A percentile compares a stretch with the other conserved stretches of the same genome.
Conservation (phyloP, 192 early-diverging fungal species). For the Piromyces sp. region DNA sequence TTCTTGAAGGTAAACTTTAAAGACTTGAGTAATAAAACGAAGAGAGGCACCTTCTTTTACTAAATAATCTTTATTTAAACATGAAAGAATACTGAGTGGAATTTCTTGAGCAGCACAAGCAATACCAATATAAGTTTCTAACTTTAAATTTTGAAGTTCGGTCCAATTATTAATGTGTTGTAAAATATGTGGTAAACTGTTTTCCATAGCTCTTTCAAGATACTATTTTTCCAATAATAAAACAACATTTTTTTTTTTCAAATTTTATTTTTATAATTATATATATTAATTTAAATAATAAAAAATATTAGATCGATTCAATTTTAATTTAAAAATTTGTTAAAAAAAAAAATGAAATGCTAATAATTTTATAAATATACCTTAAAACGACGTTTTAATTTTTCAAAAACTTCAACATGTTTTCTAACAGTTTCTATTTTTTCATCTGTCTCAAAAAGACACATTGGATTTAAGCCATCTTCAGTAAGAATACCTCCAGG, state of each 20-base stretch:
- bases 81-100: conserved; percentile 49
- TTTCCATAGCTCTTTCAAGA: conserved; percentile 69
- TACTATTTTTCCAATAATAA: conserved; percentile 55
- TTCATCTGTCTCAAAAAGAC: conserved; percentile 53
- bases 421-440: conserved; percentile 47
- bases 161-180: conserved; percentile 81
- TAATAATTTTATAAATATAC: conserved; percentile 3
- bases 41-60: conserved; percentile 82
- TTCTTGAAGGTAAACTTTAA: conserved; percentile 61
- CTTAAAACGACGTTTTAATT: conserved; percentile 1
- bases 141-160: conserved; percentile 54
- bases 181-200: conserved; percentile 63
- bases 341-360: too few relatives aligned
- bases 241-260: too few relatives aligned
- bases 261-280: too few relatives aligned
- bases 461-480: conserved; percentile 70
- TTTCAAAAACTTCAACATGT: conserved; percentile 63
- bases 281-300: too few relatives aligned
- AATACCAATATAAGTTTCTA: conserved; percentile 59
- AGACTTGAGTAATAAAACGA: conserved; percentile 63
- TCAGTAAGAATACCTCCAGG: conserved; percentile 60
- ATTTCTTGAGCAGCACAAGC: conserved; percentile 52
- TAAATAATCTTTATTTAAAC: conserved; percentile 80
- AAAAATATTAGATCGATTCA: neutral
- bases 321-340: too few relatives aligned